Percentiles rank a stretch among this genome's conserved stretches.
Conservation (phyloP, 2,329 filamentous ascomycete species). For the Diplodia mutila region DNA sequence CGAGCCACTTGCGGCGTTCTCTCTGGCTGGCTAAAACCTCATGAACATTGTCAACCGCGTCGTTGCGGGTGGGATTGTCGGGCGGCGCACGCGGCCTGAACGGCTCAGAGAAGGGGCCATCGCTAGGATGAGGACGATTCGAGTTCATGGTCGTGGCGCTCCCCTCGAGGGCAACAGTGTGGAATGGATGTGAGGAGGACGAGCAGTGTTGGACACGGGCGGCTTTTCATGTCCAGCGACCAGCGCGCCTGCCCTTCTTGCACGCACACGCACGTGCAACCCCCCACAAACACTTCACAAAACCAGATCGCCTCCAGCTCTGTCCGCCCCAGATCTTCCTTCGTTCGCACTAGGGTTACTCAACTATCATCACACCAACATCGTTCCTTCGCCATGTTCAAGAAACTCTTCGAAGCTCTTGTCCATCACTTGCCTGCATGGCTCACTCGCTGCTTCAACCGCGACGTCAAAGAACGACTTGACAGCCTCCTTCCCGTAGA, state of each 20-base stretch:
- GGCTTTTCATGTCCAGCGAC: not conserved
- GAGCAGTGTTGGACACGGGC: not conserved
- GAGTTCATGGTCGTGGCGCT: not conserved
- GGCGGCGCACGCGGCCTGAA: not conserved
- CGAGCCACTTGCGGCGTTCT: not conserved
- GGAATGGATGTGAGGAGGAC: not conserved
- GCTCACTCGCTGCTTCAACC: not conserved
- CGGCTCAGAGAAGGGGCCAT: not conserved
- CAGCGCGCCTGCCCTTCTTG: not conserved
- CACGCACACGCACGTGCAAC: not conserved
- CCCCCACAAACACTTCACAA: not conserved
- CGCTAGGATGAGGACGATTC: not conserved
- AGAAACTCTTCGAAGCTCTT: not conserved
- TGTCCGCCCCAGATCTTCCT: not conserved
- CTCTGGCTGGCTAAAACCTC: not conserved
- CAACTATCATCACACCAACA: not conserved
- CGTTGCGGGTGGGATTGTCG: not conserved
- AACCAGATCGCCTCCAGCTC: not conserved
- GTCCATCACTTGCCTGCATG: not conserved
- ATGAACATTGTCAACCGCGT: not conserved
- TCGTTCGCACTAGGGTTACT: not conserved
- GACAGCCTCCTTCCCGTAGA: not conserved
- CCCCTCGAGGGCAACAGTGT: not conserved
- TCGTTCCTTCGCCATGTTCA: not conserved
- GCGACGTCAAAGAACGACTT: not conserved